Percentiles rank a stretch among this genome's conserved stretches.
Evolutionary conservation across 1,284 basidiomycete species (phyloP).

Genomic region (Papiliotrema laurentii): DNA sequence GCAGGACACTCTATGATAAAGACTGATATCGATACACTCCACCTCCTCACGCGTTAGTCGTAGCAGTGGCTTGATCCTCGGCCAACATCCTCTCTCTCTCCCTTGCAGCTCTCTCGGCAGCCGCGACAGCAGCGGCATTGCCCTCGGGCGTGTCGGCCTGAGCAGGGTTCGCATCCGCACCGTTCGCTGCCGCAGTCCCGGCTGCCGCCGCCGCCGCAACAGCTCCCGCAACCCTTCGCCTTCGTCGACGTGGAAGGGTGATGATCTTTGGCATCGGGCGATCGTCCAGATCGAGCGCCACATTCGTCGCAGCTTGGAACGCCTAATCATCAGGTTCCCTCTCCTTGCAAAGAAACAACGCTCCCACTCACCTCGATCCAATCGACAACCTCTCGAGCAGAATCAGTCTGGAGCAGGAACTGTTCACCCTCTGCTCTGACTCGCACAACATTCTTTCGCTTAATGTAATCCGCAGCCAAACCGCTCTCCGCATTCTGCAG

Average conservation of each 20-base stretch:
- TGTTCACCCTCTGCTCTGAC: slow-evolving; percentile 92
- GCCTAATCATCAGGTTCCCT: slow-evolving; percentile 52
- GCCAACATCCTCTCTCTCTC: slow-evolving; percentile 45
- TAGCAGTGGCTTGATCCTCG: slow-evolving; percentile 41
- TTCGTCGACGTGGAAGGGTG: slow-evolving; percentile 50
- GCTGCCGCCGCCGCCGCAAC: slow-evolving; percentile 5
- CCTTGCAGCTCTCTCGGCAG: slow-evolving; percentile 24
- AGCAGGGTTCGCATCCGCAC: slow-evolving; percentile 13
- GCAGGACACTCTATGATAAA: no score
- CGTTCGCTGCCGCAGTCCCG: slow-evolving; percentile 6
- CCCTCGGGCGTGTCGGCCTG: slow-evolving; percentile 32
- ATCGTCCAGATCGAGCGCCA: slow-evolving; percentile 84
- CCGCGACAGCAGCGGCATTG: slow-evolving; percentile 36
- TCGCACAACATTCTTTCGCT: slow-evolving; percentile 91
- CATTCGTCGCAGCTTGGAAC: slow-evolving; percentile 89
- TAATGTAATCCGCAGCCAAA: slow-evolving; percentile 89
- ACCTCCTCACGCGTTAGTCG: background rate
- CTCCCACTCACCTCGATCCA: slow-evolving; percentile 80
- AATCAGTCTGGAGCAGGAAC: slow-evolving; percentile 86
- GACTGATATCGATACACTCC: background rate
- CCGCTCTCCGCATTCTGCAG: slow-evolving; percentile 89
- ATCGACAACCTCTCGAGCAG: slow-evolving; percentile 79
- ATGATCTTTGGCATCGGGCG: slow-evolving; percentile 79
- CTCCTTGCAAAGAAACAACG: background rate
- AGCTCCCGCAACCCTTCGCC: slow-evolving; percentile 34